Conservation (phyloP, 257 asterid species). For the Gentiana straminea region DNA sequence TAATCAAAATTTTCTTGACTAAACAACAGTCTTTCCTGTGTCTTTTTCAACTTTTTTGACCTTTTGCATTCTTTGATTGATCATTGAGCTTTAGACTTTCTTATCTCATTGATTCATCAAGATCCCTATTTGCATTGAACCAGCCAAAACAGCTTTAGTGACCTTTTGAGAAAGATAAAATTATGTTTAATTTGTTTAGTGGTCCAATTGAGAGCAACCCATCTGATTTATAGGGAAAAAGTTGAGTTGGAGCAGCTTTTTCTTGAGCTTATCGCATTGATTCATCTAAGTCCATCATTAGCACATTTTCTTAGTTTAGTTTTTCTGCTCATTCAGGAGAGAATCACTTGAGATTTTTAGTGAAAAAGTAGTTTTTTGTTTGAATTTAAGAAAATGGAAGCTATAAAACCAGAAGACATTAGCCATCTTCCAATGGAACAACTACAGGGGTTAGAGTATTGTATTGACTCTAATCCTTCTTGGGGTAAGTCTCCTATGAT, state of each 20-base stretch:
- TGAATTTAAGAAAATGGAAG: slow-evolving; percentile 38
- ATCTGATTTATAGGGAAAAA: slow-evolving; percentile 12
- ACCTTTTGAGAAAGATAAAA: neutral
- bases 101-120: slow-evolving; percentile 27
- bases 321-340: slow-evolving; percentile 10
- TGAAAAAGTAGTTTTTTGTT: slow-evolving; percentile 1
- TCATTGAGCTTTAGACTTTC: slow-evolving; percentile 35
- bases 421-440: slow-evolving; percentile 96
- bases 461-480: slow-evolving; percentile 97
- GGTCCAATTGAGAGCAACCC: slow-evolving; percentile 18
- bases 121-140: slow-evolving; percentile 10
- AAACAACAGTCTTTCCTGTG: slow-evolving; percentile 19
- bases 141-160: neutral
- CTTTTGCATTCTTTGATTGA: slow-evolving; percentile 17
- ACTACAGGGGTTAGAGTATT: slow-evolving; percentile 93
- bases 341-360: slow-evolving; percentile 16
- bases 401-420: slow-evolving; percentile 83
- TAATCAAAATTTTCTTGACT: slow-evolving; percentile 30
- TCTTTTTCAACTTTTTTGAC: slow-evolving; percentile 29
- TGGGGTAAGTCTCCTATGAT: slow-evolving; percentile 48
- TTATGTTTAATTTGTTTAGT: slow-evolving; percentile 7
- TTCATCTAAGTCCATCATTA: slow-evolving; percentile 17
- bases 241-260: neutral
- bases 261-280: slow-evolving; percentile 24
- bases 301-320: neutral